These are phyloP conservation scores for Tolypocladium sp. DNA, from an alignment of 2,329 filamentous ascomycete genomes.

Conservation along the genomic window DNA sequence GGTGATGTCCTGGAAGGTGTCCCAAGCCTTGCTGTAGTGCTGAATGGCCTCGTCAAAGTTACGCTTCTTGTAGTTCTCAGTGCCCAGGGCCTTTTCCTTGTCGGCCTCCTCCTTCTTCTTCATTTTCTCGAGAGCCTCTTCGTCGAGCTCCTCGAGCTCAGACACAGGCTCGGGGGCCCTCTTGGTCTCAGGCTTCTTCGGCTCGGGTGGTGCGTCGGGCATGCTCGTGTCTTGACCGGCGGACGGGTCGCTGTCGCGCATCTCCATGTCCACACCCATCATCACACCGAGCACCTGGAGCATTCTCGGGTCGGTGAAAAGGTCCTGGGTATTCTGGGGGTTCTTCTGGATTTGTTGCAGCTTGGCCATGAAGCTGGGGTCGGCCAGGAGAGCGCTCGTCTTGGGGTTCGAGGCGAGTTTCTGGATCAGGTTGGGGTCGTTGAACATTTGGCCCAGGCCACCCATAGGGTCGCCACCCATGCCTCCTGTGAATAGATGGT, in stretches of 20 bases:
- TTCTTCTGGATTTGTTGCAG: conserved; percentile 74
- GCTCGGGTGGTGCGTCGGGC: conserved; percentile 50
- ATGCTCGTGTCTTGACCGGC: conserved; percentile 58
- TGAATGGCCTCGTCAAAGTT: conserved; percentile 91
- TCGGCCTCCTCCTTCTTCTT: conserved; percentile 90
- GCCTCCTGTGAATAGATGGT: conserved; percentile 12
- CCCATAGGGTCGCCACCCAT: conserved; percentile 54
- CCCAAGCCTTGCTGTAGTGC: conserved; percentile 94
- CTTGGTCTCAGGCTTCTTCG: conserved; percentile 36
- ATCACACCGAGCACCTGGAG: conserved; percentile 89
- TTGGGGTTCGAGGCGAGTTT: conserved; percentile 95
- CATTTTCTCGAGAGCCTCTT: conserved; percentile 74
- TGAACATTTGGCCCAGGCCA: conserved; percentile 88
- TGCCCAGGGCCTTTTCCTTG: conserved; percentile 88
- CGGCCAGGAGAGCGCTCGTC: conserved; percentile 71
- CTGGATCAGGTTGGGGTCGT: conserved; percentile 77
- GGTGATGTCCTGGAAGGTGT: conserved; percentile 88
- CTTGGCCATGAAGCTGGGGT: conserved; percentile 84
- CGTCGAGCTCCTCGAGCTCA: conserved; percentile 62
- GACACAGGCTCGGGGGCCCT: conserved; percentile 48
- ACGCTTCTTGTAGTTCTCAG: conserved; percentile 95
- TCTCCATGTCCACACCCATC: conserved; percentile 83
- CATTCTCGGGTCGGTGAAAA: conserved; percentile 86
- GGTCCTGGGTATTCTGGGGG: conserved; percentile 66
- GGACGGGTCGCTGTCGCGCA: conserved; percentile 25